Evolutionary conservation across 1,284 basidiomycete species (phyloP).

Genomic region (Mycena citricolor): DNA sequence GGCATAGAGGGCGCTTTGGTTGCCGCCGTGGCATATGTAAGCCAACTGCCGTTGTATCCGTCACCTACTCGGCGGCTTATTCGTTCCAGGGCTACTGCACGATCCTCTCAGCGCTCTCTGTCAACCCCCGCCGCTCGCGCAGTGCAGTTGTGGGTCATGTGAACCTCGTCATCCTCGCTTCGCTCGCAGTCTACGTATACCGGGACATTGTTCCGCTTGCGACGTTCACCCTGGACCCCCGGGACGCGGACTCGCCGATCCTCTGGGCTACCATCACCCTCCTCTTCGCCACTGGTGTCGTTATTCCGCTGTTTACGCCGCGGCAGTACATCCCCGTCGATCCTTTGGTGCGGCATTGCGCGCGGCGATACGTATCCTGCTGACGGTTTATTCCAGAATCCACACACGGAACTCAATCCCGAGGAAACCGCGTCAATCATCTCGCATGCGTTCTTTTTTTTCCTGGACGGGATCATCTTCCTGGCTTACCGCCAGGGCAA

Average conservation of each 20-base stretch:
- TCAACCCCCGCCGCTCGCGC: constrained; percentile 3
- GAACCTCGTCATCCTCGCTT: constrained; percentile 36
- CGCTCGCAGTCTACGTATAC: constrained; percentile 50
- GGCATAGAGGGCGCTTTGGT: neutral
- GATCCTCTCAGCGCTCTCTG: constrained; percentile 5
- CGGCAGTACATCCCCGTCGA: constrained; percentile 45
- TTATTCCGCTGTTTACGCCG: constrained; percentile 42
- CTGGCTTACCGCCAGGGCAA: constrained; percentile 44
- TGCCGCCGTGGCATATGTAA: constrained; percentile 1
- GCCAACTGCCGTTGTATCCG: neutral
- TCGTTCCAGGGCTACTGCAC: constrained; percentile 12
- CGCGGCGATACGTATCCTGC: constrained; percentile 2
- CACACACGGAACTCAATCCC: constrained; percentile 40
- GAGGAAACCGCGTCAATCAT: constrained; percentile 54
- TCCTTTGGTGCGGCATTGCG: constrained; percentile 36
- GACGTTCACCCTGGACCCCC: constrained; percentile 41
- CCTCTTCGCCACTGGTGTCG: constrained; percentile 33
- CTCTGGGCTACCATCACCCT: constrained; percentile 40
- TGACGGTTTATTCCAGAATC: constrained; percentile 27
- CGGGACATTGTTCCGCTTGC: constrained; percentile 66
- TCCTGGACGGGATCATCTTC: constrained; percentile 44
- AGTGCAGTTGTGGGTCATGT: constrained; percentile 12
- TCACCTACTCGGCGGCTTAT: neutral
- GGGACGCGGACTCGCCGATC: constrained; percentile 32
- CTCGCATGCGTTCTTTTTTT: constrained; percentile 48